Evolutionary conservation across 495 filamentous ascomycete species (phyloP).

Genomic region (Talaromyces borbonicus): DNA sequence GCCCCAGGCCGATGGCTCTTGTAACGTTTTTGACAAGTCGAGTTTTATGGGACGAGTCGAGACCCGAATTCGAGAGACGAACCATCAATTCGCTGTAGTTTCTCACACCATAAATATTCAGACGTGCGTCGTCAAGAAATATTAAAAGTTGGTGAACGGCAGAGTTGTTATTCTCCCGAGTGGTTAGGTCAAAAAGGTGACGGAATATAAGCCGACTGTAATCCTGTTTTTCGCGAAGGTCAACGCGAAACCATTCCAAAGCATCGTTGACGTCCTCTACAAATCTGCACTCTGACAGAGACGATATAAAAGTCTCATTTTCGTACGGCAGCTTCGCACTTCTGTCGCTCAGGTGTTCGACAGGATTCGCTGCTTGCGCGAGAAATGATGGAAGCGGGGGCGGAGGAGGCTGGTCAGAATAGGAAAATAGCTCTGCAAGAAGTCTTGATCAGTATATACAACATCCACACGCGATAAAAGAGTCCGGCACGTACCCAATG

Average conservation of each 20-base stretch:
- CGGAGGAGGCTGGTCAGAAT: conserved; percentile 2
- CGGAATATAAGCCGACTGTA: conserved; percentile 34
- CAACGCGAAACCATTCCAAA: conserved; percentile 20
- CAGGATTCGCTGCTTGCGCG: neutral
- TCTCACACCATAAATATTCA: conserved; percentile 30
- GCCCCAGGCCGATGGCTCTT: conserved; percentile 29
- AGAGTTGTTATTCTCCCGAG: neutral
- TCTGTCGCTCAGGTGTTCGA: neutral
- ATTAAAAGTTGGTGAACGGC: conserved; percentile 18
- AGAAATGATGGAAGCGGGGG: conserved; percentile 4
- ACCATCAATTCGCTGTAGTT: conserved; percentile 27
- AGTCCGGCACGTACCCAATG: conserved; percentile 14
- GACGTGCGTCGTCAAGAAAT: conserved; percentile 33
- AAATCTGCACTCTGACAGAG: conserved; percentile 14
- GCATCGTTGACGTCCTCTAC: conserved; percentile 19
- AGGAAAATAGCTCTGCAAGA: conserved; percentile 2
- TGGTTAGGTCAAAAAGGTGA: conserved; percentile 14
- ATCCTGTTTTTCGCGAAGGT: conserved; percentile 28
- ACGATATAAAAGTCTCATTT: conserved; percentile 9
- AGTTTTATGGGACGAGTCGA: conserved; percentile 7
- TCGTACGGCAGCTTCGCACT: neutral
- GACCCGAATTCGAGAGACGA: conserved; percentile 12
- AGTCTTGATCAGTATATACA: neutral
- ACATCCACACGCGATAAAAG: neutral
- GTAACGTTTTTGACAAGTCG: conserved; percentile 21